Conservation (phyloP, 2,329 filamentous ascomycete genomes). For the Graphilbum fragrans region DNA sequence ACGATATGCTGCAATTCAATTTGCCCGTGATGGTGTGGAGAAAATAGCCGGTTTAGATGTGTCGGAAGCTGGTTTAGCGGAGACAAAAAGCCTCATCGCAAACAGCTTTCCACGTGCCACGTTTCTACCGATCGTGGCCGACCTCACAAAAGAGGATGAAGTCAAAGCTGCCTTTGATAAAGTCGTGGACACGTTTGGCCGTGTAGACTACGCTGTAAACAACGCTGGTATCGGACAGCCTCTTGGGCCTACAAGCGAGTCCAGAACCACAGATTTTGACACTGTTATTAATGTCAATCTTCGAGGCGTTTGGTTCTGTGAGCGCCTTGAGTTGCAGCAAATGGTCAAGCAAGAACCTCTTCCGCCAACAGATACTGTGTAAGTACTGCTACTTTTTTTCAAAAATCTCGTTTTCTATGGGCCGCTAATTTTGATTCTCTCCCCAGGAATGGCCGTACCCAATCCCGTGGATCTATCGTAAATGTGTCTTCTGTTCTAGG, state of each 20-base stretch:
- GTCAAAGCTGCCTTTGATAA: neutral
- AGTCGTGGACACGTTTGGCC: neutral
- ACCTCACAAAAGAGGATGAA: too few species aligned
- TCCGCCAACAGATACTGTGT: too few species aligned
- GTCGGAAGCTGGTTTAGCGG: neutral
- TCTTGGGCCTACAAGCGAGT: neutral
- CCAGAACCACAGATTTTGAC: neutral
- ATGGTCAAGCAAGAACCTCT: neutral
- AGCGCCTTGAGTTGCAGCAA: neutral
- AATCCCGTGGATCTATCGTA: too few species aligned
- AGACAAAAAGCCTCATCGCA: too few species aligned
- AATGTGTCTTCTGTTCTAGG: too few species aligned
- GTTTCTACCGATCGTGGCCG: too few species aligned
- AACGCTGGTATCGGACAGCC: conserved; percentile 1
- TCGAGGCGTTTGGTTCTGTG: neutral
- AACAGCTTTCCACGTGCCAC: too few species aligned
- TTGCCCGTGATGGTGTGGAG: conserved; percentile 1
- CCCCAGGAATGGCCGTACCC: too few species aligned
- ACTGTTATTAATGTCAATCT: neutral
- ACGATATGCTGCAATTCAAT: neutral
- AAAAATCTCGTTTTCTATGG: too few species aligned
- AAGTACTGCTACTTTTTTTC: too few species aligned
- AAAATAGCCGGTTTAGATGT: neutral
- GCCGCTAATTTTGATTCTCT: too few species aligned
- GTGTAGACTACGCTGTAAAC: conserved; percentile 1